These are phyloP conservation scores for Xenosphaeropsis pyriputrescens DNA, from an alignment of 2,329 filamentous ascomycete genomes.

Conservation along the genomic window DNA sequence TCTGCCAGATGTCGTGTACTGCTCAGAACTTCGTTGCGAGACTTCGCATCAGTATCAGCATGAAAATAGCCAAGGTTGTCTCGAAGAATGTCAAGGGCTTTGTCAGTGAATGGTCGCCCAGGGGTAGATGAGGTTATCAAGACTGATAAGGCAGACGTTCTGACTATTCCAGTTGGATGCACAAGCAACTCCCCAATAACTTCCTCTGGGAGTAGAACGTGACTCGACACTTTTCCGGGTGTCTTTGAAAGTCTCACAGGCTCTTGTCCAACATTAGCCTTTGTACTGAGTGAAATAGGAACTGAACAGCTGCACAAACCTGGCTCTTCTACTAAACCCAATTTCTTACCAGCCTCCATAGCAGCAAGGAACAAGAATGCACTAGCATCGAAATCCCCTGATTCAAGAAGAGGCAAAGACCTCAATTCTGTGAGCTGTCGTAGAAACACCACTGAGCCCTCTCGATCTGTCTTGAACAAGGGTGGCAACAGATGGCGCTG, in stretches of 20 bases:
- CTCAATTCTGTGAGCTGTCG: conserved; percentile 31
- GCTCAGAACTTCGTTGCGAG: conserved; percentile 66
- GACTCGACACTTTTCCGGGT: conserved; percentile 13
- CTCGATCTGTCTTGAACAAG: conserved; percentile 42
- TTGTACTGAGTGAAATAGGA: conserved; percentile 4
- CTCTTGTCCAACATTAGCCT: conserved; percentile 1
- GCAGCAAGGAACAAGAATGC: conserved; percentile 48
- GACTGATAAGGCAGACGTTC: conserved; percentile 69
- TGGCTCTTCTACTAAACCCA: conserved; percentile 54
- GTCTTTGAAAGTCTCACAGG: too few species aligned
- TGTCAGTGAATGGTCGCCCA: conserved; percentile 54
- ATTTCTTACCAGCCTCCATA: conserved; percentile 58
- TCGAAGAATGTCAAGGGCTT: conserved; percentile 46
- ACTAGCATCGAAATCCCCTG: conserved; percentile 31
- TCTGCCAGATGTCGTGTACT: conserved; percentile 64
- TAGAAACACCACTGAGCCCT: conserved; percentile 40
- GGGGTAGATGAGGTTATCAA: conserved; percentile 63
- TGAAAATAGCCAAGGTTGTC: conserved; percentile 57
- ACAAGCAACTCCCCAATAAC: conserved; percentile 36
- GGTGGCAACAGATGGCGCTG: conserved; percentile 50
- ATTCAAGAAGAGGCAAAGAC: conserved; percentile 26
- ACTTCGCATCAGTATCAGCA: conserved; percentile 74
- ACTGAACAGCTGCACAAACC: conserved; percentile 22
- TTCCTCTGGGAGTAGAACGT: conserved; percentile 22
- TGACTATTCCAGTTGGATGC: conserved; percentile 46